Base-by-base conservation (phyloP, 192 early-diverging fungal species). In the Radiomyces spectabilis region DNA sequence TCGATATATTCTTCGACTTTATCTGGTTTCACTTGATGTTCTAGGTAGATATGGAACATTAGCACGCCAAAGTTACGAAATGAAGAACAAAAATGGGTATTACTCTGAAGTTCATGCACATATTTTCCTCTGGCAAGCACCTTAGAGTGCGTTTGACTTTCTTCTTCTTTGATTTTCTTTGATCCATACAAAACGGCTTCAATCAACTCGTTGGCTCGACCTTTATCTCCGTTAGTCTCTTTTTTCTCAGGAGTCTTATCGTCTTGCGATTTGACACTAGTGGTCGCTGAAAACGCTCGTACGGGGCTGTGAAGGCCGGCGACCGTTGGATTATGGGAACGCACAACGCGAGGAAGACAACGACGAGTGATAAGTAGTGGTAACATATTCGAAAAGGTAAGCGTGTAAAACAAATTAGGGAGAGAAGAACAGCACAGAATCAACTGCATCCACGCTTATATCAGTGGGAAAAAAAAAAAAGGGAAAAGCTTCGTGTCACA, bases 21-120 rank as follows among this genome's bases (percentile, higher is more conserved):
- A 19, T 94, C 91, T 0, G 94, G 92, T 65, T 85, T 88, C 29
- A 97, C 88, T 18, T 73, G 69, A 54, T 97, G 94, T 47, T 73
- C 85, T 87, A 63, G 24, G 19, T 30, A 10, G 5, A 40, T 19
- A n/a, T 45, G 27, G 12, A 19, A 50, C 19, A 4, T 25, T 18
- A 42, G 45, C 19, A 22, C n/a, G n/a, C n/a, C n/a, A n/a, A n/a
- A n/a, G n/a, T n/a, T n/a, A 52, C 19, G 35, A 26, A 56, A 43
- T 15, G 16, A 45, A 43, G 21, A 13, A 40, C 26, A 46, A 13
- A 51, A 42, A 8, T 16, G 43, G 22, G 26, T 72, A 69, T 63
- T 71, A 86, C 84, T 85, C 55, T 84, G 74, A 40, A 94, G 63
- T 66, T 97, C 92, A 68, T 94, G 91, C 13, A 94, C 87, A 54